Conservation (phyloP, 192 early-diverging fungal species). For the Coemansia sp. region DNA sequence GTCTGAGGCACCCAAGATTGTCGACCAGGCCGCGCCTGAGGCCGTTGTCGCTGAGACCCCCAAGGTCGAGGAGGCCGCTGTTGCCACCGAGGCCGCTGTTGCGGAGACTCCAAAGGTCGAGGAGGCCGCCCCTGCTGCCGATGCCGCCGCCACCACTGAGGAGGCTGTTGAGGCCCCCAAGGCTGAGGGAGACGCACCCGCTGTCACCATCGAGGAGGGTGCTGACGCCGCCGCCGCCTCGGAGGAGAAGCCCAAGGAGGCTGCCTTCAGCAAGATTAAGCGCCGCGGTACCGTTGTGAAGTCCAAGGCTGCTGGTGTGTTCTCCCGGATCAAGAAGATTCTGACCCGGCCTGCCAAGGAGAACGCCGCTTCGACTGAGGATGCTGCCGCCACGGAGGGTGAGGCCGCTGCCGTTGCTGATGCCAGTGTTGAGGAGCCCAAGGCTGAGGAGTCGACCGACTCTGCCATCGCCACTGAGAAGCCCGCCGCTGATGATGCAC, state of each 20-base stretch:
- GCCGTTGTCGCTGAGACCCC: constrained; percentile 16
- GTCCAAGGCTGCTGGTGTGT: constrained; percentile 48
- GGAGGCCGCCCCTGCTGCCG: constrained; percentile 22
- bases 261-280: constrained; percentile 48
- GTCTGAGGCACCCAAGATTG: constrained; percentile 20
- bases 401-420: constrained; percentile 23
- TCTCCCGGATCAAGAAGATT: constrained; percentile 49
- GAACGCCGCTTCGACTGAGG: constrained; percentile 22
- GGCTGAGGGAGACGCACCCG: constrained; percentile 24
- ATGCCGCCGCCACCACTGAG: constrained; percentile 20
- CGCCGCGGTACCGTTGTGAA: constrained; percentile 49
- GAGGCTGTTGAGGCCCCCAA: constrained; percentile 11
- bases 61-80: constrained; percentile 18
- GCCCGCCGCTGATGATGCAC: constrained; percentile 20
- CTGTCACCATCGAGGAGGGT: constrained; percentile 20
- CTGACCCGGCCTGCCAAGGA: constrained; percentile 47
- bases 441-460: constrained; percentile 41
- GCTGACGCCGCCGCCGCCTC: constrained; percentile 17
- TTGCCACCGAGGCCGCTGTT: constrained; percentile 12
- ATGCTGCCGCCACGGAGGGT: constrained; percentile 17
- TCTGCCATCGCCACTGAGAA: constrained; percentile 36
- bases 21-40: constrained; percentile 20
- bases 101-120: constrained; percentile 20
- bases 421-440: constrained; percentile 17
- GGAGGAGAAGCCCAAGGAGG: constrained; percentile 26